Conservation (phyloP, 2,329 filamentous ascomycete species). For the Diaporthe batatas region DNA sequence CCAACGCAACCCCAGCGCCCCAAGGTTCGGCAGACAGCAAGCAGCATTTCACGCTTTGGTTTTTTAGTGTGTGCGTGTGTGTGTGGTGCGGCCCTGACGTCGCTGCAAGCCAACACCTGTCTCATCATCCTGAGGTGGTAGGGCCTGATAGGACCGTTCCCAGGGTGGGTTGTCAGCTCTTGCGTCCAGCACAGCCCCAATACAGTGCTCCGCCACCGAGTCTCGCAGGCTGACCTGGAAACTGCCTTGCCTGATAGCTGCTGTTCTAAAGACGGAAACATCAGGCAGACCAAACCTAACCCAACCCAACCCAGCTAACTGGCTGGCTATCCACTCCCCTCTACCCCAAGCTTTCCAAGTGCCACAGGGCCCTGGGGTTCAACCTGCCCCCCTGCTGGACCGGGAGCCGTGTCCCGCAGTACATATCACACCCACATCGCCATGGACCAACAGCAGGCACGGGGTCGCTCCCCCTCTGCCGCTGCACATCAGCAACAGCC, state of each 20-base stretch:
- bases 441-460: constrained; percentile 67
- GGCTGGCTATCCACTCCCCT: constrained; percentile 4
- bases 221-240: constrained; percentile 43
- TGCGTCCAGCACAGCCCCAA: constrained; percentile 41
- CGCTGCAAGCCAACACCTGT: constrained; percentile 38
- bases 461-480: constrained; percentile 74
- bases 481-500: constrained; percentile 64
- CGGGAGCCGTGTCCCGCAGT: constrained; percentile 42
- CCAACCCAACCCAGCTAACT: not conserved
- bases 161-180: constrained; percentile 43
- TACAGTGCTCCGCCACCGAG: constrained; percentile 42
- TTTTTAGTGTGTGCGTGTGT: not conserved
- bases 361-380: constrained; percentile 30
- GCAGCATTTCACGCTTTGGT: constrained; percentile 33
- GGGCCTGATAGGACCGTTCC: constrained; percentile 42
- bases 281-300: constrained; percentile 18
- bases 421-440: constrained; percentile 50
- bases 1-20: constrained; percentile 20
- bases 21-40: constrained; percentile 23
- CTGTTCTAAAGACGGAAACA: constrained; percentile 44
- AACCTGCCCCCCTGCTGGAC: constrained; percentile 30
- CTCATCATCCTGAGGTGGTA: constrained; percentile 38
- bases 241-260: constrained; percentile 42
- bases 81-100: constrained; percentile 22
- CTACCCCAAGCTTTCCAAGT: constrained; percentile 23